Conservation (phyloP, 805 yeast species). For the Yarrowia porcina region DNA sequence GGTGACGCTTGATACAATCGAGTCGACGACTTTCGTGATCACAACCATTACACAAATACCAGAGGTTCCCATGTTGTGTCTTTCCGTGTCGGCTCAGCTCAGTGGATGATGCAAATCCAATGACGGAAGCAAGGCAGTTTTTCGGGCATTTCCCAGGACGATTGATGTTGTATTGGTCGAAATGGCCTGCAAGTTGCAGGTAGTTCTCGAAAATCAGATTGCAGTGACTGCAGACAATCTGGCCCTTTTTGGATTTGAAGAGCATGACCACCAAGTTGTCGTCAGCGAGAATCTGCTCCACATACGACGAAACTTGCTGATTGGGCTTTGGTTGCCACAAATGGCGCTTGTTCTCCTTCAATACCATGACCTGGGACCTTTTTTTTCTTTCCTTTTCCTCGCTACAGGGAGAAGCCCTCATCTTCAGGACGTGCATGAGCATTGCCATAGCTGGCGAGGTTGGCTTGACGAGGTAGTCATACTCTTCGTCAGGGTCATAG, state of each 20-base stretch:
- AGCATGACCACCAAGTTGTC: background rate
- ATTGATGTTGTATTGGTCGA: background rate
- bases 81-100: constrained; percentile 3
- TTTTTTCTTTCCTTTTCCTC: no score
- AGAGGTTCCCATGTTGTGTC: constrained; percentile 18
- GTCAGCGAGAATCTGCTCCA: background rate
- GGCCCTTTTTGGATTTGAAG: constrained; percentile 3
- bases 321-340: background rate
- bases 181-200: background rate
- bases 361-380: background rate
- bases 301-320: background rate
- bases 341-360: background rate
- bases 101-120: background rate
- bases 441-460: background rate
- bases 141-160: background rate
- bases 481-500: background rate
- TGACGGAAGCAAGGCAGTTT: background rate
- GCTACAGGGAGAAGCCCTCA: no score
- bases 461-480: background rate
- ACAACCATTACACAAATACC: background rate
- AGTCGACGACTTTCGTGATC: background rate
- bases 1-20: constrained; percentile 5
- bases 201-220: background rate
- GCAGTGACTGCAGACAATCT: constrained; percentile 7
- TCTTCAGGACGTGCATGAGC: background rate